phyloP scores from a whole-genome alignment of 495 filamentous ascomycete genomes.

The Trichoderma gamsii region DNA sequence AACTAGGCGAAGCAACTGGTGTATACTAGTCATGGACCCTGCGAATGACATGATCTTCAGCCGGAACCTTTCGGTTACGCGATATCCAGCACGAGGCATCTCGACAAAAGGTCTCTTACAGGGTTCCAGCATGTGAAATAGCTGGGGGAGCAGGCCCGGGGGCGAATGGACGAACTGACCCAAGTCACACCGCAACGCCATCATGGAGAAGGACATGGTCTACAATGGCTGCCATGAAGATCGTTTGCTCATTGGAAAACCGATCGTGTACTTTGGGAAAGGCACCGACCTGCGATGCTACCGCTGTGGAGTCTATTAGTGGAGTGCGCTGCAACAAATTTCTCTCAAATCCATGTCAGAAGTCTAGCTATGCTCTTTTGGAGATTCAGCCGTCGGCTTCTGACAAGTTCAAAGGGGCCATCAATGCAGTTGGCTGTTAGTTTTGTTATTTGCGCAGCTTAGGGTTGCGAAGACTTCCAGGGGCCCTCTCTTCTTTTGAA shows the following conservation, averaged over 20 bases:
- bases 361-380: background rate
- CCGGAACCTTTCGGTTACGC: too few species aligned
- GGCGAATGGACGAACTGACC: too few species aligned
- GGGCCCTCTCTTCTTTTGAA: too few species aligned
- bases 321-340: background rate
- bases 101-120: too few species aligned
- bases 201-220: background rate
- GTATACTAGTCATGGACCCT: too few species aligned
- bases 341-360: slow-evolving; percentile 1
- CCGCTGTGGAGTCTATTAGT: background rate
- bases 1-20: too few species aligned
- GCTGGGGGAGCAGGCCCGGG: too few species aligned
- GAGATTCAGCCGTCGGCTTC: background rate
- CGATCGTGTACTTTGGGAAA: slow-evolving; percentile 2
- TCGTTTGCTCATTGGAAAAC: background rate
- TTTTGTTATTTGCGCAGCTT: too few species aligned
- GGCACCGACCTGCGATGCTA: background rate
- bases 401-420: background rate
- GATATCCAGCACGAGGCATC: too few species aligned
- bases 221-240: background rate
- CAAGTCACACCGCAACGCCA: background rate
- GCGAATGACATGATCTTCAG: too few species aligned
- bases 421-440: background rate
- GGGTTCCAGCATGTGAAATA: too few species aligned
- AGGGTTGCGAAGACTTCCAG: too few species aligned